Conservation (phyloP, 768 basidiomycete genomes). For the Crepidotus variabilis region DNA sequence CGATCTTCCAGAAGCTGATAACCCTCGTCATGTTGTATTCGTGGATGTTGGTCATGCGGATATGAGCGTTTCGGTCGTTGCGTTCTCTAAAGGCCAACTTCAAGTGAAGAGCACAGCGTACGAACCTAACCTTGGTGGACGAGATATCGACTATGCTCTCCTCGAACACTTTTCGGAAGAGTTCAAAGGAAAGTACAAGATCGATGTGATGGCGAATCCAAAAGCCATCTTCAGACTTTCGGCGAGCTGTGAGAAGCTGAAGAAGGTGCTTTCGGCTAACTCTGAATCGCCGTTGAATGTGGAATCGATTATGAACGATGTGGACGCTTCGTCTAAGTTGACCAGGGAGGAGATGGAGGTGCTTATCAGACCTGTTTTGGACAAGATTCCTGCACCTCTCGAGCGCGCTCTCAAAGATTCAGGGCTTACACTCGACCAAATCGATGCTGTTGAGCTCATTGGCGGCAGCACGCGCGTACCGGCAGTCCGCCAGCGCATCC, state of each 20-base stretch:
- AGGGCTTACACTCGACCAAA: slow-evolving; percentile 76
- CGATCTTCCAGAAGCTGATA: slow-evolving; percentile 85
- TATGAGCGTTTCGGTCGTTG: slow-evolving; percentile 82
- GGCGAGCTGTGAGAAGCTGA: slow-evolving; percentile 88
- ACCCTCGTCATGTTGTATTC: slow-evolving; percentile 84
- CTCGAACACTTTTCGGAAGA: slow-evolving; percentile 85
- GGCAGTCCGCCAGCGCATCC: slow-evolving; percentile 85
- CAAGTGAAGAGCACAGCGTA: slow-evolving; percentile 84
- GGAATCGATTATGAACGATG: slow-evolving; percentile 94
- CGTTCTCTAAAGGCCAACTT: slow-evolving; percentile 93
- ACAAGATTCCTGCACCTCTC: slow-evolving; percentile 73
- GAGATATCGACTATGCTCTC: slow-evolving; percentile 92
- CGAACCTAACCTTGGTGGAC: slow-evolving; percentile 92
- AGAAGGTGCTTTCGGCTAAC: slow-evolving; percentile 96
- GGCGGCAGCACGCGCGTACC: slow-evolving; percentile 94
- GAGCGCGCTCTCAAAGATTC: slow-evolving; percentile 77
- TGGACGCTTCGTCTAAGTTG: slow-evolving; percentile 87
- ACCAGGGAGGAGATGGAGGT: slow-evolving; percentile 78
- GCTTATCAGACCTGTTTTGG: slow-evolving; percentile 73
- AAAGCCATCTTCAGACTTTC: slow-evolving; percentile 91
- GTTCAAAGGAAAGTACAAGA: slow-evolving; percentile 97
- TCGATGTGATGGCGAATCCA: slow-evolving; percentile 87
- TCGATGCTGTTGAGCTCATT: slow-evolving; percentile 89
- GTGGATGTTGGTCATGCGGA: slow-evolving; percentile 94
- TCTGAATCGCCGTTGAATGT: slow-evolving; percentile 84